Percentiles rank a stretch among this genome's conserved stretches.
Conservation (phyloP, 169 alveolate species). For the Cryptosporidium muris region DNA sequence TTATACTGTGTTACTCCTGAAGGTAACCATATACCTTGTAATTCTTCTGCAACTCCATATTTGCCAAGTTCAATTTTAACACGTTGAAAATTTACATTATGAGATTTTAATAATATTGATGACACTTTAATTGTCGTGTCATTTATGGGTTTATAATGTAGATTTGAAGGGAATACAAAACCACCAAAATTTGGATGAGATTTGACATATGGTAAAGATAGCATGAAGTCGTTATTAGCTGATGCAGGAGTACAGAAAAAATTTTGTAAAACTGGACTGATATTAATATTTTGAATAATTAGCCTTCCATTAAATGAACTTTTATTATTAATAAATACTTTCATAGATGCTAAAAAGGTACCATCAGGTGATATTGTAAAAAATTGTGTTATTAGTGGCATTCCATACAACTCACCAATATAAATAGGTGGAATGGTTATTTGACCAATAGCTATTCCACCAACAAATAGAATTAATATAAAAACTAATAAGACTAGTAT, state of each 20-base stretch:
- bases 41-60: slow-evolving; percentile 56
- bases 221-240: slow-evolving; percentile 21
- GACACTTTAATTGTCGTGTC: slow-evolving; percentile 13
- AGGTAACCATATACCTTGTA: slow-evolving; percentile 55
- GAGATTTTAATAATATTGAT: slow-evolving; percentile 2
- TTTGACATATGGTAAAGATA: not conserved
- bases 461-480: slow-evolving; percentile 37
- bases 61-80: slow-evolving; percentile 49
- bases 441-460: slow-evolving; percentile 71
- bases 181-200: slow-evolving; percentile 16
- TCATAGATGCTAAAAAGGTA: slow-evolving; percentile 37
- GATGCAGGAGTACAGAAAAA: slow-evolving; percentile 45
- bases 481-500: slow-evolving; percentile 51
- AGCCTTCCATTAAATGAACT: slow-evolving; percentile 54
- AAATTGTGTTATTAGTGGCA: slow-evolving; percentile 48
- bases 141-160: not conserved
- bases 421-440: slow-evolving; percentile 64
- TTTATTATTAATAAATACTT: slow-evolving; percentile 36
- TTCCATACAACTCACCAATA: slow-evolving; percentile 56
- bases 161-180: slow-evolving; percentile 55
- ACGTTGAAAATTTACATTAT: slow-evolving; percentile 17
- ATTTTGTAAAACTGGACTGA: slow-evolving; percentile 31
- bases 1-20: slow-evolving; percentile 50
- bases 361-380: slow-evolving; percentile 47
- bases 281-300: slow-evolving; percentile 13